These are phyloP conservation scores for Kwoniella sp. DNA, from an alignment of 768 basidiomycete genomes.

Conservation along the genomic window DNA sequence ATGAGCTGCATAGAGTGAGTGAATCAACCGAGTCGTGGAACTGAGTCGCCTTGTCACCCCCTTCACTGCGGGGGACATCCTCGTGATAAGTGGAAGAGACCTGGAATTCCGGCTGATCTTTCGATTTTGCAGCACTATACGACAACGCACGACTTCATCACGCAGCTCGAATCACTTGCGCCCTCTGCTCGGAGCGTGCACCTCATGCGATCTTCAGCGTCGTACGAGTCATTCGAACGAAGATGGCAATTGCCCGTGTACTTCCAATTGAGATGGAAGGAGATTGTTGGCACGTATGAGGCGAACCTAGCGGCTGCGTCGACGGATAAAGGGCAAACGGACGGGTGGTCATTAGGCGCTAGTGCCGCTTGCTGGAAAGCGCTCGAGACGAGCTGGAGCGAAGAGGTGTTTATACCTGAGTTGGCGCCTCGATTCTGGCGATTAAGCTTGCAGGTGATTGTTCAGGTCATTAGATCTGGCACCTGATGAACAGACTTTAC, in stretches of 20 bases:
- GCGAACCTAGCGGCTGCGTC: conserved; percentile 59
- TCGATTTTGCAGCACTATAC: conserved; percentile 75
- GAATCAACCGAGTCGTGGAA: no score
- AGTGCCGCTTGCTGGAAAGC: conserved; percentile 71
- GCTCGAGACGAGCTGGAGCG: conserved; percentile 79
- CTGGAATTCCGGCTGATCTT: no score
- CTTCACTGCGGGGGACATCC: no score
- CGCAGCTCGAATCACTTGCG: conserved; percentile 76
- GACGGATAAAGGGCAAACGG: conserved; percentile 13
- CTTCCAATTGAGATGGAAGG: conserved; percentile 96
- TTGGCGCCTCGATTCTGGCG: conserved; percentile 85
- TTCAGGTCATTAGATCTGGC: no score
- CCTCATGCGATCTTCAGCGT: conserved; percentile 70
- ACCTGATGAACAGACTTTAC: no score
- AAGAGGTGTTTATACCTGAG: conserved; percentile 80
- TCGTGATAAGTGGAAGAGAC: no score
- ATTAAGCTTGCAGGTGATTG: conserved; percentile 82
- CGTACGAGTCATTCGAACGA: conserved; percentile 71
- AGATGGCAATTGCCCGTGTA: conserved; percentile 97
- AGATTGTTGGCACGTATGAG: conserved; percentile 78
- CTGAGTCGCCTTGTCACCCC: no score
- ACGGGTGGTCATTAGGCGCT: conserved; percentile 59
- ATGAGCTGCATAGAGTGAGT: conserved; percentile 81
- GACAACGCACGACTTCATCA: conserved; percentile 77
- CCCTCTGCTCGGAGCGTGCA: conserved; percentile 72